Evolutionary conservation across 1,139 yeast genomes (phyloP), one percentile per base, ranked within the genome.

Genomic region (Insectozyma bohioensis): DNA sequence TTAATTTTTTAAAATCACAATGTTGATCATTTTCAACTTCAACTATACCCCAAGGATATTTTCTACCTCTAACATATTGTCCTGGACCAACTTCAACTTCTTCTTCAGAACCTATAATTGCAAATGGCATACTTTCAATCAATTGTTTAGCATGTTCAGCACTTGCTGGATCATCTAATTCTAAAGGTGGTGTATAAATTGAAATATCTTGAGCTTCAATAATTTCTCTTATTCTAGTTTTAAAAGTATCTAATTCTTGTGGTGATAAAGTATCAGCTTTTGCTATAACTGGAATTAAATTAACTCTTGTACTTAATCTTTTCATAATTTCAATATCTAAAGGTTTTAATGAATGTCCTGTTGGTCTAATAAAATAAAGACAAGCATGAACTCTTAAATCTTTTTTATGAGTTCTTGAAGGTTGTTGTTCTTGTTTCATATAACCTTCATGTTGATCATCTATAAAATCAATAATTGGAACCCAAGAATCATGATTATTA

Each of bases 351-450:
- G 95, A 79, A 60, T 90, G 97, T 27, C 97, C 98, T 1, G 97
- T 86, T 36, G 98, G 98, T 51, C 96, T 80, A 48, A 92, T 86
- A 57, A 92, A 92, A 64, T 92, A 92, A 42, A 92, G 72, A 59
- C 96, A 90, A 4, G 95, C 97, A 54, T 92, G 97, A 21, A 92
- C 97, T 48, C 98, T 77, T 60, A 88, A 68, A 61, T 94, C 98
- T 51, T 80, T 82, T 54, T 72, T 78, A 38, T 67, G 70, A 4
- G 43, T 49, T 59, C 98, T 81, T 39, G 63, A 59, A 22, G 98
- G 98, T 65, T 94, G 98, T 59, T 88, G 95, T 59, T 92, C 97
- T 64, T 94, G 98, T 54, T 86, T 82, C 95, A 92, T 85, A 57
- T 66, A 90, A 19, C 85, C 75, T 61, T 92, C 96, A 57, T 92